Conservation (phyloP, 2,329 filamentous ascomycete species). For the Arthrobotrys megalospora region DNA sequence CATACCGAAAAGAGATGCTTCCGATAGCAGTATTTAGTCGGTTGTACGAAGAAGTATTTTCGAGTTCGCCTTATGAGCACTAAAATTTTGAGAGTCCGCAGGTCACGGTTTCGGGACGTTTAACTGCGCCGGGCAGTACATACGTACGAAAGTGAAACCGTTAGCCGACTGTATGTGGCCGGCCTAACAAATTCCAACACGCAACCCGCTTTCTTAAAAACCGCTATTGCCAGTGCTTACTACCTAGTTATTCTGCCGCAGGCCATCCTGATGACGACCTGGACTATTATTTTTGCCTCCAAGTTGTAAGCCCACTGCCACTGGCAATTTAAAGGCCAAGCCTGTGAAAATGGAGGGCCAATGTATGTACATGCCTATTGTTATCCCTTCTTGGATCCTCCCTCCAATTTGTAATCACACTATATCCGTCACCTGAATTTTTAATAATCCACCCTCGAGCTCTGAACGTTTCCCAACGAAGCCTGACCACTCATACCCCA, state of each 20-base stretch:
- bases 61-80: constrained; percentile 26
- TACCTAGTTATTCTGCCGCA: constrained; percentile 29
- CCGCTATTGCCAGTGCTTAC: constrained; percentile 14
- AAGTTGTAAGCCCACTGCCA: constrained; percentile 57
- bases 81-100: not conserved
- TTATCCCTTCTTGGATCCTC: not conserved
- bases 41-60: not conserved
- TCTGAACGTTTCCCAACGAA: not conserved
- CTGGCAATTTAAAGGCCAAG: constrained; percentile 34
- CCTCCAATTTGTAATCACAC: constrained; percentile 60
- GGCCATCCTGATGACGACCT: constrained; percentile 44
- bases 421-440: constrained; percentile 29
- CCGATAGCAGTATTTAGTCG: constrained; percentile 4
- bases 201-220: constrained; percentile 43
- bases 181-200: constrained; percentile 57
- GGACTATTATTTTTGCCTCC: constrained; percentile 46
- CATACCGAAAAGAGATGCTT: constrained; percentile 5
- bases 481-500: constrained; percentile 17
- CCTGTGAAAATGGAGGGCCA: not conserved
- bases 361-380: constrained; percentile 5
- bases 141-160: constrained; percentile 17
- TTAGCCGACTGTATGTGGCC: constrained; percentile 2
- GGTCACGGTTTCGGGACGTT: constrained; percentile 4
- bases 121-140: constrained; percentile 4
- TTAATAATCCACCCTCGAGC: constrained; percentile 49